These are phyloP conservation scores for Penicillium sp. DNA, from an alignment of 2,329 filamentous ascomycete species.

Conservation along the genomic window DNA sequence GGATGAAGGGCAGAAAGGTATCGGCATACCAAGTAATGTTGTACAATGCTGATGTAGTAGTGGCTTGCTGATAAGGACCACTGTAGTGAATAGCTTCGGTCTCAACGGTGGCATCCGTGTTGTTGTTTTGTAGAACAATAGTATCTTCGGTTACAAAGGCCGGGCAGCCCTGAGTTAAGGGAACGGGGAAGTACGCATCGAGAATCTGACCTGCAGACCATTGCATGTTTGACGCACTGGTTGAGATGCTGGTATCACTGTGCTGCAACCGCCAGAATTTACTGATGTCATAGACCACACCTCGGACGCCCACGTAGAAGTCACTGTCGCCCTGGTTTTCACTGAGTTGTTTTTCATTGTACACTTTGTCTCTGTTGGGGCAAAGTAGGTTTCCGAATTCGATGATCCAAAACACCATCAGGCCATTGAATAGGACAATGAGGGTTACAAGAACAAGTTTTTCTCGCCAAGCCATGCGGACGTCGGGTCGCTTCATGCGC, in stretches of 20 bases:
- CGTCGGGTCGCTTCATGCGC: conserved; percentile 94
- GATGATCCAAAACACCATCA: conserved; percentile 89
- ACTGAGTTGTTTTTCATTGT: conserved; percentile 66
- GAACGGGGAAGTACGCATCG: conserved; percentile 80
- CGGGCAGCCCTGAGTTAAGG: conserved; percentile 69
- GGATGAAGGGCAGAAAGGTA: conserved; percentile 72
- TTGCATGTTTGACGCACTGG: conserved; percentile 62
- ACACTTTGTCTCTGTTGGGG: conserved; percentile 87
- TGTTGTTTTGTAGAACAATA: conserved; percentile 48
- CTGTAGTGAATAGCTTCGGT: conserved; percentile 64
- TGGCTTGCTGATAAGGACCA: conserved; percentile 55
- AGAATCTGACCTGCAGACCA: conserved; percentile 74
- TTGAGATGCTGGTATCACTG: conserved; percentile 66
- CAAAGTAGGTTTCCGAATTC: conserved; percentile 80
- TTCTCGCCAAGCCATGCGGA: conserved; percentile 95
- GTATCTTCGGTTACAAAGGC: conserved; percentile 62
- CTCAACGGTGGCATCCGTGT: conserved; percentile 61
- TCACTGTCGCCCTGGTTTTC: conserved; percentile 69
- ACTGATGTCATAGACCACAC: conserved; percentile 85
- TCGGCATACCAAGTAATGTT: conserved; percentile 72
- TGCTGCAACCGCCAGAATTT: conserved; percentile 85
- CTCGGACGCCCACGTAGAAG: conserved; percentile 83
- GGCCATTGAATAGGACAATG: conserved; percentile 75
- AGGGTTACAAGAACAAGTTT: conserved; percentile 79
- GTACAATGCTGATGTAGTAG: conserved; percentile 56